These are phyloP conservation scores for Sporothrix brasiliensis DNA, from an alignment of 2,329 filamentous ascomycete species.

Conservation along the genomic window DNA sequence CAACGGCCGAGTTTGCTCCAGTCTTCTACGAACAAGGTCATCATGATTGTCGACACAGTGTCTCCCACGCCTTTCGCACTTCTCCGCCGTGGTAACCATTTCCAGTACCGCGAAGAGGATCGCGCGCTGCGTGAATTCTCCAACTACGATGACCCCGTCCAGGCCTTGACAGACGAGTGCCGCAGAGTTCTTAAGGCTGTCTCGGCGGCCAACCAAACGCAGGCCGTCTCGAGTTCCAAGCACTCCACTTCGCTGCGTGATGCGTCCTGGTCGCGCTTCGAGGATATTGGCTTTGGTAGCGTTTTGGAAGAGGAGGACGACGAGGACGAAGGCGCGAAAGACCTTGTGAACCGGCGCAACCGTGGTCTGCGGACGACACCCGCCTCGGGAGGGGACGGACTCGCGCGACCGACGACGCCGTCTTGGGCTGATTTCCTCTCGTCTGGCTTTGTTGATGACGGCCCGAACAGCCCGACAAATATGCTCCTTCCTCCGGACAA, in stretches of 20 bases:
- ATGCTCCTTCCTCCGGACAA: conserved; percentile 89
- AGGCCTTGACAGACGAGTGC: conserved; percentile 90
- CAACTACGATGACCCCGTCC: conserved; percentile 84
- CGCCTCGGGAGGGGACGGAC: conserved; percentile 65
- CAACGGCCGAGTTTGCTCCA: conserved; percentile 75
- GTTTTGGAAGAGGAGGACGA: conserved; percentile 71
- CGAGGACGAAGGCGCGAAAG: conserved; percentile 56
- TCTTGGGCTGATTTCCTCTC: conserved; percentile 99
- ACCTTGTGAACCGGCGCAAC: conserved; percentile 47
- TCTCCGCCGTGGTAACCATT: conserved; percentile 86
- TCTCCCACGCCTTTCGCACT: conserved; percentile 93
- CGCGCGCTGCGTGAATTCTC: conserved; percentile 81
- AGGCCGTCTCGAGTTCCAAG: conserved; percentile 66
- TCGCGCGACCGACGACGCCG: conserved; percentile 85
- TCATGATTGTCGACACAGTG: conserved; percentile 95
- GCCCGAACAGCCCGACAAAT: conserved; percentile 63
- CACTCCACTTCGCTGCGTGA: conserved; percentile 75
- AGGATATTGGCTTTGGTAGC: conserved; percentile 88
- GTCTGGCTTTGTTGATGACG: conserved; percentile 82
- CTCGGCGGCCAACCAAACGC: conserved; percentile 84
- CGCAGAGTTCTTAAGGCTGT: conserved; percentile 86
- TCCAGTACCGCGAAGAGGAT: conserved; percentile 91
- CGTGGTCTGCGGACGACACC: conserved; percentile 63
- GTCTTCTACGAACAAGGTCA: conserved; percentile 80
- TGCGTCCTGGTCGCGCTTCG: conserved; percentile 94